Evolutionary conservation across 176 grass and related monocot genomes (phyloP).

Genomic region (Paspalum notatum): DNA sequence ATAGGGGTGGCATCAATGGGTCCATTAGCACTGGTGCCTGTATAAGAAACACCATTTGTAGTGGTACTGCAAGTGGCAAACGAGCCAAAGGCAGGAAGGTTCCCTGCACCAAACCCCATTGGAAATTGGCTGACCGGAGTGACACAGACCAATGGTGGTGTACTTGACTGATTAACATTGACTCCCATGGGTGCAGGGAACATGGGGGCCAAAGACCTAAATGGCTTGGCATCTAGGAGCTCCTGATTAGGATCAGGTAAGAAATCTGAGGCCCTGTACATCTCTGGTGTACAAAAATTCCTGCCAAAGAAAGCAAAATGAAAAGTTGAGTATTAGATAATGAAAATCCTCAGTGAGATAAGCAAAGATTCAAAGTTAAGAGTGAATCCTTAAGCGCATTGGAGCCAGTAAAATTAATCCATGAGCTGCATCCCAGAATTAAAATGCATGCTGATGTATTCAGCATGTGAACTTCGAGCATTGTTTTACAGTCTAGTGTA

Average conservation of each 20-base stretch:
- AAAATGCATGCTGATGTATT: not conserved
- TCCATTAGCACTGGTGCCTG: conserved; percentile 48
- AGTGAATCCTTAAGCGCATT: not conserved
- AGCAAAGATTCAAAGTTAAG: not conserved
- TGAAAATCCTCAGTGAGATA: conserved; percentile 20
- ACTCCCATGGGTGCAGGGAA: conserved; percentile 82
- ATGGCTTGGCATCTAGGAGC: conserved; percentile 80
- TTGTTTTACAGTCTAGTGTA: not conserved
- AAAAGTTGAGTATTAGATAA: conserved; percentile 1
- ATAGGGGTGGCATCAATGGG: conserved; percentile 78
- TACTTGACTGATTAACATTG: conserved; percentile 71
- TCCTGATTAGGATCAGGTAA: conserved; percentile 62
- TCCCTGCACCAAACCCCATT: conserved; percentile 41
- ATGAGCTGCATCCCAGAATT: conserved; percentile 3
- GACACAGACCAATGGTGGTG: conserved; percentile 75
- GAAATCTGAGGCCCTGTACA: conserved; percentile 55
- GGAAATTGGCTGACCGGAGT: conserved; percentile 65
- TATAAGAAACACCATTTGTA: conserved; percentile 41
- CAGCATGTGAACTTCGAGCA: conserved; percentile 19
- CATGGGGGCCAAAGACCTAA: conserved; percentile 92
- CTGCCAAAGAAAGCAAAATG: conserved; percentile 37
- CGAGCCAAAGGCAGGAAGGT: conserved; percentile 46
- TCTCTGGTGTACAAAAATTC: conserved; percentile 33
- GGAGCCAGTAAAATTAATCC: conserved; percentile 13
- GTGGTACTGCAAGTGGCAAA: conserved; percentile 34